Evolutionary conservation across 495 filamentous ascomycete genomes (phyloP), one percentile per base, ranked within the genome.

Genomic region (Hypoxylon cercidicola): DNA sequence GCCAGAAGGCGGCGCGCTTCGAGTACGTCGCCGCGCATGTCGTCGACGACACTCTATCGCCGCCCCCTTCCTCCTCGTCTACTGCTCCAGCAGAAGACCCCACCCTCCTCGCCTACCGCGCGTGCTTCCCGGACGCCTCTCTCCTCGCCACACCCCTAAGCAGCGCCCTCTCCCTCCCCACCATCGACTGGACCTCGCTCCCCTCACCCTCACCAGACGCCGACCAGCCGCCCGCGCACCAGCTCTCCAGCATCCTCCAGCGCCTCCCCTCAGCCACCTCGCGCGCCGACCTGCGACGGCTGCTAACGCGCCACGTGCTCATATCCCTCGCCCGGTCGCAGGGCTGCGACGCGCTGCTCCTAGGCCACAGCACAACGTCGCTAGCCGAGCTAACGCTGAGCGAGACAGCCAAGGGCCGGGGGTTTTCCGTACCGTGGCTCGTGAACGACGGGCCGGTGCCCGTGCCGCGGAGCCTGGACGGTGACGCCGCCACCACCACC

Each of bases 381-480:
- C 84, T 99, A 19, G 94, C 95, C 3, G 90, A 94, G 66, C 90
- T 90, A 64, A 91, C 92, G 3, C 86, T 99, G 2, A 81, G 91
- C 1, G 90, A 93, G 72, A 91, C 93, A 3, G 93, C 96, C 5
- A 97, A 97, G 76, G 95, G 95, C 0, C 83, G 95, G 3, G 95
- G 93, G 0, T 90, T 89, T 59, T 84, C 89, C 11, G 69, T 98
- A 37, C 93, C 93, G 0, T 93, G 89, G 89, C 85, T 89, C 67
- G 83, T 92, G 6, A 85, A 86, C 11, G 95, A 98, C 72, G 91
- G 91, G 3, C 72, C 30, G 72, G 62, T 89, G 81, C 41, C 87
- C 78, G 8, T 88, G 77, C 75, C 89, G 83, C 34, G 70, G 85
- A 53, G 76, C 75, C 32, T 87, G 11, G 47, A 41, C 83, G 8